Evolutionary conservation across 257 asterid genomes (phyloP), one percentile per base, ranked within the genome.

Genomic region (Nicotiana tabacum): DNA sequence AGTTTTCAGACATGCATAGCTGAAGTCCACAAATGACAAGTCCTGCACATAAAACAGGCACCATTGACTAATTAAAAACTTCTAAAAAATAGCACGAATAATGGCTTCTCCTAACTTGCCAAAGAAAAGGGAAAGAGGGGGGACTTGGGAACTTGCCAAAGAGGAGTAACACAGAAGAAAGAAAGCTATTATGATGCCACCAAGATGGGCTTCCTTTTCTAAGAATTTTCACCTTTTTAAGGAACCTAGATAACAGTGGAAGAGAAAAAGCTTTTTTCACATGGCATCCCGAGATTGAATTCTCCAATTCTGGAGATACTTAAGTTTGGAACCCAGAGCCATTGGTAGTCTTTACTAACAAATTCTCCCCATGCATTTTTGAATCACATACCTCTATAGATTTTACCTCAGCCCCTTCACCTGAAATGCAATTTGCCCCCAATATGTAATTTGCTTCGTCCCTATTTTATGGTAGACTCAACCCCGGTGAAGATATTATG

Each of bases 21-120:
- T 93, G 92, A 95, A 95, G 90, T 95, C 99, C 86, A 92, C 99
- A 88, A 43, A 85, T 70, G 98, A 94, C 84, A 95, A 91, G 83
- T 95, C 98, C 98, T 94, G 92, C 92, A 78, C 82, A 66, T 78
- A 46, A 83, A 65, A 60, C 39, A 64, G 53, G 74, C 74, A 81
- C 33, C 77, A 46, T 24, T 60, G 61, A 58, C 82, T 79, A 61
- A 61, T 37, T 78, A 33, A 57, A 64, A 78, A 30, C 46, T 78
- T 37, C 11, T 33, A n/a, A 57, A 35, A n/a, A 58, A 78, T 57
- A 17, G 27, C 24, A 79, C 65, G 56, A 53, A 60, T 37, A 60
- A 35, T 46, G 61, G 56, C 21, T 61, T 79, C 67, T 78, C 82
- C 82, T 24, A 58, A 43, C 33, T 58, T 57, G 21, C 82, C 9